Percentiles rank a stretch among this genome's conserved stretches.
phyloP scores from a whole-genome alignment of 2,329 filamentous ascomycete genomes.

The Trichoderma simmonsii region DNA sequence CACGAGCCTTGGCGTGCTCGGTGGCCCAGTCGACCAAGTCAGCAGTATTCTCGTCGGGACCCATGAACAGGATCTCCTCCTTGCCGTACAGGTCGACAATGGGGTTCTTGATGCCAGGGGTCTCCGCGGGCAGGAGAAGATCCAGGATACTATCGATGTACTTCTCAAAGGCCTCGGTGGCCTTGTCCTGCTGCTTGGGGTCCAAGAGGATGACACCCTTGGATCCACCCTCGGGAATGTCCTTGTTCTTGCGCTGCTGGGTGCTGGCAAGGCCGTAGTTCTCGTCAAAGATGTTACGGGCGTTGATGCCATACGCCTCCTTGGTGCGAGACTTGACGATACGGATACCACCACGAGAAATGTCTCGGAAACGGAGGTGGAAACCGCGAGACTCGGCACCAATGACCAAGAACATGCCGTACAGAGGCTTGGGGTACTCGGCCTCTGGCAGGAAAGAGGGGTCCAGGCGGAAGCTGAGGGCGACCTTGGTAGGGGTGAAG shows the following conservation, averaged over 20 bases:
- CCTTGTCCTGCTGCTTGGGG: conserved; percentile 89
- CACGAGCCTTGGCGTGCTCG: conserved; percentile 80
- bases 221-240: conserved; percentile 95
- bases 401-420: conserved; percentile 98
- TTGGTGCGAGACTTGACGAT: conserved; percentile 98
- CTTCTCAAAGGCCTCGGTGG: conserved; percentile 92
- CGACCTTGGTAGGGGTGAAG: conserved; percentile 95
- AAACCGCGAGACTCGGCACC: conserved; percentile 95
- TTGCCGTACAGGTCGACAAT: conserved; percentile 94
- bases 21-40: conserved; percentile 99
- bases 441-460: conserved; percentile 83
- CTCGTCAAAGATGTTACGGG: conserved; percentile 93
- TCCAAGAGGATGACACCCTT: conserved; percentile 97
- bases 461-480: conserved; percentile 91
- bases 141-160: conserved; percentile 99
- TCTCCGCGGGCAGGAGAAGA: conserved; percentile 81
- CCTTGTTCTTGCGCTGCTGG: conserved; percentile 99
- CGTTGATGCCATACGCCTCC: conserved; percentile 95
- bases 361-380: conserved; percentile 95
- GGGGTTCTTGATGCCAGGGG: conserved; percentile 97
- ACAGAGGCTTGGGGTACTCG: conserved; percentile 90
- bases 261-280: conserved; percentile 98
- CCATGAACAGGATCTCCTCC: conserved; percentile 97
- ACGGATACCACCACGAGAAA: conserved; percentile 92
- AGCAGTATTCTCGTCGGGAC: conserved; percentile 97